Evolutionary conservation across 768 basidiomycete genomes (phyloP), one percentile per base, ranked within the genome.

Genomic region (Tylopilus felleus): DNA sequence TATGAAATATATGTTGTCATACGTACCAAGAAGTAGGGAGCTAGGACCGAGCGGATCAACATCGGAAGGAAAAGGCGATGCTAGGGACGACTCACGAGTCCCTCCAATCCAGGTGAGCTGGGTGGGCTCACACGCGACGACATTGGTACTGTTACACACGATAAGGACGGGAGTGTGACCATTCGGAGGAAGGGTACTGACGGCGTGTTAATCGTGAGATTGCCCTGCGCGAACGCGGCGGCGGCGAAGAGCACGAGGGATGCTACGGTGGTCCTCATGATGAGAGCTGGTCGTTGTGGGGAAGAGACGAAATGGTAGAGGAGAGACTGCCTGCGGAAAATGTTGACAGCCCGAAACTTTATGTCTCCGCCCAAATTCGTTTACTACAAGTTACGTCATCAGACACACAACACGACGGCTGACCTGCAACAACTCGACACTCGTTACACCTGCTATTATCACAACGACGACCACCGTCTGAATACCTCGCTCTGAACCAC

Each of bases 121-220:
- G 27, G 78, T 66, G 13, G 89, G 84, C 60, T 83, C 67, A 69
- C 89, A 91, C 53, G 79, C 73, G 31, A 79, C 75, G 19, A 73
- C 76, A 47, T 73, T 76, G 36, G 66, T 14, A 35, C 85, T 87
- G 57, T 2, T 57, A 25, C 42, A 42, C 23, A 43, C 21, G 52
- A 56, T 57, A 13, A 61, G 47, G 44, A 39, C 23, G 9, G 5
- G 39, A 13, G 19, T 35, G 7, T 17, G 14, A 1, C 47, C 3
- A 36, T 33, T 25, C 22, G 38, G 14, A 12, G 16, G 8, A 23
- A 8, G 28, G 14, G 31, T 31, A 78, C 87, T 64, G 60, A 90
- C 88, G 89, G 89, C 35, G 89, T 92, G 67, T 87, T 84, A 66
- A 90, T 74, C 1, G 60, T 71, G 59, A 83, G 63, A 64, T 79